These are phyloP conservation scores for Trichoderma aggressivum DNA, from an alignment of 2,329 filamentous ascomycete genomes.

Conservation along the genomic window DNA sequence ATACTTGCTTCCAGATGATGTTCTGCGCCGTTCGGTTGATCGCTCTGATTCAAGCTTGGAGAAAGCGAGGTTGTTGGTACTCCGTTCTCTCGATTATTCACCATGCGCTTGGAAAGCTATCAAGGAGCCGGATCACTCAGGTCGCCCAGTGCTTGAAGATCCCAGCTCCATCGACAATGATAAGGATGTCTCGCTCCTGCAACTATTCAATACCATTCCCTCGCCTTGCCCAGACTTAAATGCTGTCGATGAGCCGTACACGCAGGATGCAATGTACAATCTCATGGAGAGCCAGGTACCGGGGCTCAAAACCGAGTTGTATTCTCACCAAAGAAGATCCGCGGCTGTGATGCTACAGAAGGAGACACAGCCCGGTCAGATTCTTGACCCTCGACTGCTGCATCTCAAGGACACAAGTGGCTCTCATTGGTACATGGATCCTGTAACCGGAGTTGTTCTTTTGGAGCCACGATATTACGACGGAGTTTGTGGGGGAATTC, in stretches of 20 bases:
- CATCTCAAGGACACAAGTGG: conserved; percentile 58
- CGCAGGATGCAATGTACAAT: conserved; percentile 51
- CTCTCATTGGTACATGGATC: conserved; percentile 65
- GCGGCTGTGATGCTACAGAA: conserved; percentile 81
- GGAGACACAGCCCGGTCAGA: conserved; percentile 61
- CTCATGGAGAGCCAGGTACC: conserved; percentile 51
- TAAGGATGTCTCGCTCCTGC: conserved; percentile 56
- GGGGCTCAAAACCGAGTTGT: conserved; percentile 63
- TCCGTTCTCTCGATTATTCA: conserved; percentile 56
- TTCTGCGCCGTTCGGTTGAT: conserved; percentile 51
- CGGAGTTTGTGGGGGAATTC: conserved; percentile 68
- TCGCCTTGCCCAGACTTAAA: conserved; percentile 60
- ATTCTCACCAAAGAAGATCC: conserved; percentile 76
- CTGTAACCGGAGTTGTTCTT: conserved; percentile 58
- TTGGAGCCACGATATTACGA: conserved; percentile 71
- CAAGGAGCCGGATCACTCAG: conserved; percentile 1
- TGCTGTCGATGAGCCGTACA: conserved; percentile 47
- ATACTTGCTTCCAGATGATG: conserved; percentile 65
- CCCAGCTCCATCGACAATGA: conserved; percentile 24
- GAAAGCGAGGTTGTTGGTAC: conserved; percentile 45
- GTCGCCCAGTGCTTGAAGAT: not conserved
- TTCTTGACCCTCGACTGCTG: conserved; percentile 72
- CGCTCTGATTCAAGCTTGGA: conserved; percentile 44
- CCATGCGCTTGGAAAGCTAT: conserved; percentile 52
- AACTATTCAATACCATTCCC: conserved; percentile 70